Percentiles rank a stretch among this genome's conserved stretches.
phyloP scores from a whole-genome alignment of 108 stramenopile genomes.

The Nannochloropsis gaditana region DNA sequence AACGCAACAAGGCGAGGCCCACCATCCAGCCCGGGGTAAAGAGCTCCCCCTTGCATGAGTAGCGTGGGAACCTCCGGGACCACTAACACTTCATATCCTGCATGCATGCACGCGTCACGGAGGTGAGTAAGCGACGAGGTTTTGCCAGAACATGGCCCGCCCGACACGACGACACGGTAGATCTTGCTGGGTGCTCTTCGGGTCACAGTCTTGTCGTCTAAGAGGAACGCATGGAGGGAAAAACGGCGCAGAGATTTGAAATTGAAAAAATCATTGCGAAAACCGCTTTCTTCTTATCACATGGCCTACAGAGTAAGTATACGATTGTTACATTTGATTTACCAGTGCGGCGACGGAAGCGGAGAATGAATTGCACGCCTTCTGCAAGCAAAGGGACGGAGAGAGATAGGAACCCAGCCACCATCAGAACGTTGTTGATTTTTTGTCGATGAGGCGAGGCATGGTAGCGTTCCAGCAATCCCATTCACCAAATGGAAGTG shows the following conservation, averaged over 20 bases:
- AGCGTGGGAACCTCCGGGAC: slow-evolving; percentile 35
- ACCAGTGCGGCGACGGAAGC: slow-evolving; percentile 10
- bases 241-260: too few relatives aligned
- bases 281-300: too few relatives aligned
- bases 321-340: not conserved
- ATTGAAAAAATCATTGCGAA: too few relatives aligned
- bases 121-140: slow-evolving; percentile 27
- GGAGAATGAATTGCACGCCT: not conserved
- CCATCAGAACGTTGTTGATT: not conserved
- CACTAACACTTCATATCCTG: slow-evolving; percentile 27
- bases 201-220: not conserved
- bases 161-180: slow-evolving; percentile 29
- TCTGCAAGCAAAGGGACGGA: not conserved
- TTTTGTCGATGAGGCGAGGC: not conserved
- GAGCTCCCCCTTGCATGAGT: slow-evolving; percentile 32
- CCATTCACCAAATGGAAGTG: not conserved
- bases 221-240: too few relatives aligned
- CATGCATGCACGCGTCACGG: not conserved
- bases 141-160: slow-evolving; percentile 44
- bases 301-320: too few relatives aligned
- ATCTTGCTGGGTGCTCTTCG: slow-evolving; percentile 6
- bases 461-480: not conserved
- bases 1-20: slow-evolving; percentile 32
- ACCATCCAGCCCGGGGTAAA: slow-evolving; percentile 39
- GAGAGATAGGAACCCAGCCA: not conserved